These are phyloP conservation scores for Zostera marina DNA, from an alignment of 116 monocot species.

Conservation along the genomic window DNA sequence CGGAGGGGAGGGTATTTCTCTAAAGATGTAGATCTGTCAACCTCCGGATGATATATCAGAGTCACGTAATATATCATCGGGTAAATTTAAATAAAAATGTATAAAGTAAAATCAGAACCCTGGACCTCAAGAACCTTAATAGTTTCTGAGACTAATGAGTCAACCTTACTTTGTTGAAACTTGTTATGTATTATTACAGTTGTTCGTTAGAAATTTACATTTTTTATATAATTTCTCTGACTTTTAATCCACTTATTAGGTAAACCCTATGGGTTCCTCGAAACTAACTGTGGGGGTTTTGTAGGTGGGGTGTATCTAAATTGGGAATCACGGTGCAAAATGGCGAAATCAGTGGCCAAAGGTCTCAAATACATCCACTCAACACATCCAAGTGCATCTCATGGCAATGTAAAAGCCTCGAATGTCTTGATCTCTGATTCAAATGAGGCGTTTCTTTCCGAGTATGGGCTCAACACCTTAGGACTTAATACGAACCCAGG, in stretches of 20 bases:
- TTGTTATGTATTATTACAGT: too few relatives aligned
- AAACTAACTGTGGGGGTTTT: constrained; percentile 34
- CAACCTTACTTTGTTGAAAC: too few relatives aligned
- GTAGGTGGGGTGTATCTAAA: constrained; percentile 42
- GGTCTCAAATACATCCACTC: constrained; percentile 77
- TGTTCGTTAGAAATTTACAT: neutral
- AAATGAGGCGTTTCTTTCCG: constrained; percentile 44
- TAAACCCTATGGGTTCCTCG: neutral
- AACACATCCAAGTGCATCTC: constrained; percentile 25
- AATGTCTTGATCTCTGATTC: constrained; percentile 55
- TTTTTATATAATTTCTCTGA: neutral
- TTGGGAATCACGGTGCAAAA: constrained; percentile 42
- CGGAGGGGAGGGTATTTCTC: too few relatives aligned
- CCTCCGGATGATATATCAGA: too few relatives aligned
- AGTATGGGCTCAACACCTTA: constrained; percentile 48
- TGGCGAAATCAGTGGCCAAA: constrained; percentile 35
- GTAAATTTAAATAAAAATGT: too few relatives aligned
- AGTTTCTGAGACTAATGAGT: too few relatives aligned
- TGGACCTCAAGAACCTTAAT: too few relatives aligned
- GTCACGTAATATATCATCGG: too few relatives aligned
- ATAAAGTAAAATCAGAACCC: too few relatives aligned
- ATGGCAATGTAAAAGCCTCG: constrained; percentile 81
- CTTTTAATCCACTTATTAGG: neutral
- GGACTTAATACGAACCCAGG: constrained; percentile 13
- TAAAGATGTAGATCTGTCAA: too few relatives aligned